Percentiles rank a stretch among this genome's conserved stretches.
Conservation (phyloP, 78 protist genomes). For the Dictyostelium brefeldianum region DNA sequence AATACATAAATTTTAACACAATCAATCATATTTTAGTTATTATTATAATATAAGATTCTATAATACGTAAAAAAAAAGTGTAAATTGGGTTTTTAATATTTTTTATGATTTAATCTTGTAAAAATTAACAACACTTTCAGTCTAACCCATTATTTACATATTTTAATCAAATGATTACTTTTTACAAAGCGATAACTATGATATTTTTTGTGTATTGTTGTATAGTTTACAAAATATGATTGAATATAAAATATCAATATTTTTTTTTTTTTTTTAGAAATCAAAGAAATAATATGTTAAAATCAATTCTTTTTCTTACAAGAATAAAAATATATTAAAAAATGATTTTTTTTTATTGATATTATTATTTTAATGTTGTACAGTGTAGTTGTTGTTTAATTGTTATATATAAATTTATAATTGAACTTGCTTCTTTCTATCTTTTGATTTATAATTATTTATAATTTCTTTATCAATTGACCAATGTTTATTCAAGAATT, state of each 20-base stretch:
- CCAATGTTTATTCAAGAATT: conserved; percentile 59
- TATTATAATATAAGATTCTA: too few species aligned
- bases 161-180: too few species aligned
- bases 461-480: conserved; percentile 39
- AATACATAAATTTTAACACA: too few species aligned
- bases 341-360: neutral
- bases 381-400: neutral
- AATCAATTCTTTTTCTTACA: neutral
- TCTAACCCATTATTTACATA: too few species aligned
- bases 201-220: neutral
- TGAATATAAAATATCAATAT: too few species aligned
- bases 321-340: neutral
- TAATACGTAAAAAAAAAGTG: too few species aligned
- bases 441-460: conserved; percentile 15
- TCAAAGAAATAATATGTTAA: neutral
- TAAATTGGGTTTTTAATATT: neutral
- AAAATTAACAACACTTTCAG: too few species aligned
- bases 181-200: neutral
- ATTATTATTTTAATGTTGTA: neutral
- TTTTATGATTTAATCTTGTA: too few species aligned
- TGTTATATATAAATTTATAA: neutral
- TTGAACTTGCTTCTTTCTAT: conserved; percentile 6
- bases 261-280: neutral
- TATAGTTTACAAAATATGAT: conserved; percentile 1
- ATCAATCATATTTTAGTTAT: too few species aligned